Base-by-base conservation (phyloP, 1,284 basidiomycete genomes). In the Trametes polyzona region DNA sequence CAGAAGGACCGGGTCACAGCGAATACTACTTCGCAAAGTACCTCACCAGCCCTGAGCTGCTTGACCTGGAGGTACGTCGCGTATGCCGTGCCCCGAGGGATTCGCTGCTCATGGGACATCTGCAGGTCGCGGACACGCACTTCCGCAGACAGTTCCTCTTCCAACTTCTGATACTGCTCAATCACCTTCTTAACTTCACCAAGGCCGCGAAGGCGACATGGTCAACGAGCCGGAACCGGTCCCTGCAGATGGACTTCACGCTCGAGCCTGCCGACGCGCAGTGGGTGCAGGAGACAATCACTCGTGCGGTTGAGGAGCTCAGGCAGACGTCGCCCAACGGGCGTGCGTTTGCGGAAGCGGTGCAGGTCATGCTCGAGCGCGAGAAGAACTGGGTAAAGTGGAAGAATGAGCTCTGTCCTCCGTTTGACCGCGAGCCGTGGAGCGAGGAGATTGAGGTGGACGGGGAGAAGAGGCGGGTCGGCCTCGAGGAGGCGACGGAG, bases 21-120 rank as follows among this genome's bases (percentile, higher is more conserved):
- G 87, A 92, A 62, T 93, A 93, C 70, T 95, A 95, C 74, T 96
- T 95, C 68, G 93, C 94, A 12, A 95, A 95, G 69, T 95, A 92
- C 72, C 76, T 96, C 40, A 95, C 93, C 0, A 93, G 87, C 57
- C 88, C 91, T 0, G 91, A 93, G 42, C 75, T 96, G 19, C 78
- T 96, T 26, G 92, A 92, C 49, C 85, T 95, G 49, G 93, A 96
- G 81, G 92, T 92, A 52, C 56, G 76, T 21, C 36, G 52, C 54
- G 24, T 39, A 9, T 21, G 1, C 4, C 40, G 7, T 4, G 4
- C 0, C 8, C 21, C 3, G 12, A n/a, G 9, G 16, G 11, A 11
- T 4, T 21, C 14, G 17, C 16, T 23, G 14, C 46, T 37, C 17
- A 39, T 11, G 23, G 19, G 23, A 51, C 40, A 27, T 62, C n/a